phyloP scores from a whole-genome alignment of 169 alveolate species.

The Neospora caninum region DNA sequence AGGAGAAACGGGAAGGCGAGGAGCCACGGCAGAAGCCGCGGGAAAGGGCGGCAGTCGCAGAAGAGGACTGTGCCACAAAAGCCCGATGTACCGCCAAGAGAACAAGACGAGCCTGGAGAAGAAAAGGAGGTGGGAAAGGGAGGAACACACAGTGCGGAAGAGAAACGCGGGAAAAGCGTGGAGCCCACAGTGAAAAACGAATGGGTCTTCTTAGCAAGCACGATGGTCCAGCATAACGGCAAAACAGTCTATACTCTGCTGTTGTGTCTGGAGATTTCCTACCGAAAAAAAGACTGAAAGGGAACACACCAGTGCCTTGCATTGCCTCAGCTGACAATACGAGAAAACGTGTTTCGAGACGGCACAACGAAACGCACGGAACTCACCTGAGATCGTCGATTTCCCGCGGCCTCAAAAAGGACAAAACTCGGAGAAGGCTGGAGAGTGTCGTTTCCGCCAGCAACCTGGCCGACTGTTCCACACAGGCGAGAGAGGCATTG shows the following conservation, averaged over 20 bases:
- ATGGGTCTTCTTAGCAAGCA: background rate
- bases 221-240: no score
- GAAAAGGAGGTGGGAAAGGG: background rate
- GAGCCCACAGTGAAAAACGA: background rate
- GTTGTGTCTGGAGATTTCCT: no score
- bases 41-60: background rate
- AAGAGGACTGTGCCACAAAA: constrained; percentile 7
- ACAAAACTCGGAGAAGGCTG: background rate
- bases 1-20: background rate
- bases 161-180: no score
- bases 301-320: no score
- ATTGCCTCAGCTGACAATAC: no score
- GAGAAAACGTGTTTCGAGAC: no score
- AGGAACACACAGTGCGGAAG: background rate
- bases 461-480: background rate
- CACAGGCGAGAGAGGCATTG: no score
- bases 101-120: background rate
- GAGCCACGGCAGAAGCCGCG: background rate
- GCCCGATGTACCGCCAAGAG: background rate
- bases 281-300: no score
- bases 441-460: background rate
- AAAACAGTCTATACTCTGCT: no score
- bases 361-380: background rate
- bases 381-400: constrained; percentile 27
- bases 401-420: background rate